Evolutionary conservation across 1,284 basidiomycete species (phyloP).

Genomic region (Trichosporon sp.): DNA sequence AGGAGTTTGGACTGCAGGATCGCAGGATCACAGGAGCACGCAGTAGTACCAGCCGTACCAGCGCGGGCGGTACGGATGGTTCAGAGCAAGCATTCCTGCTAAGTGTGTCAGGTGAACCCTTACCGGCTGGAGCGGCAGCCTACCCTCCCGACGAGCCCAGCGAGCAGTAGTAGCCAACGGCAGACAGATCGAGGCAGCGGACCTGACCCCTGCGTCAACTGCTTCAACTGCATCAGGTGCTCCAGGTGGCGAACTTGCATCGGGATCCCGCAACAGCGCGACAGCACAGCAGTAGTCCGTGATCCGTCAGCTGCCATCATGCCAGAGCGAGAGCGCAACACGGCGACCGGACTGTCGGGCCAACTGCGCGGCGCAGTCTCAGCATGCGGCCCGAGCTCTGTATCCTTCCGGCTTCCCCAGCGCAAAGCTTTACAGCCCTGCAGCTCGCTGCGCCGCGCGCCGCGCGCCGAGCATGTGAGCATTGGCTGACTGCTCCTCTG

Average conservation of each 20-base stretch:
- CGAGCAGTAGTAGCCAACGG: too few relatives aligned
- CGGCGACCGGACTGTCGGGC: not conserved
- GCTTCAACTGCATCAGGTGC: too few relatives aligned
- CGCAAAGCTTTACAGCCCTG: too few relatives aligned
- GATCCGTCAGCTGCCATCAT: too few relatives aligned
- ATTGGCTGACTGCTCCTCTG: too few relatives aligned
- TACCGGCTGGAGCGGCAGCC: not conserved
- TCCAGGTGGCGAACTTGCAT: not conserved
- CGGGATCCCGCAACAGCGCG: not conserved
- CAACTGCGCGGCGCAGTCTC: not conserved
- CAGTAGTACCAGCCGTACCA: too few relatives aligned
- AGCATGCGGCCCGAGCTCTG: not conserved
- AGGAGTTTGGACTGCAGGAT: too few relatives aligned
- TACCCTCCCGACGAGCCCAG: not conserved
- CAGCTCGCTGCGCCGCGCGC: not conserved
- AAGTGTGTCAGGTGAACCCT: conserved; percentile 1
- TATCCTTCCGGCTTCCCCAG: not conserved
- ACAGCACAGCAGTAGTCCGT: too few relatives aligned
- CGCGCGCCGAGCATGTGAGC: too few relatives aligned
- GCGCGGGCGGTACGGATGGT: not conserved
- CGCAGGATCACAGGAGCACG: too few relatives aligned
- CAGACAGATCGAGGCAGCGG: too few relatives aligned
- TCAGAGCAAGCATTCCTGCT: not conserved
- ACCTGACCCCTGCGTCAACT: not conserved
- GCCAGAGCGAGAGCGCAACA: too few relatives aligned